Evolutionary conservation across 2,329 filamentous ascomycete species (phyloP).

Genomic region (Monilinia polystroma): DNA sequence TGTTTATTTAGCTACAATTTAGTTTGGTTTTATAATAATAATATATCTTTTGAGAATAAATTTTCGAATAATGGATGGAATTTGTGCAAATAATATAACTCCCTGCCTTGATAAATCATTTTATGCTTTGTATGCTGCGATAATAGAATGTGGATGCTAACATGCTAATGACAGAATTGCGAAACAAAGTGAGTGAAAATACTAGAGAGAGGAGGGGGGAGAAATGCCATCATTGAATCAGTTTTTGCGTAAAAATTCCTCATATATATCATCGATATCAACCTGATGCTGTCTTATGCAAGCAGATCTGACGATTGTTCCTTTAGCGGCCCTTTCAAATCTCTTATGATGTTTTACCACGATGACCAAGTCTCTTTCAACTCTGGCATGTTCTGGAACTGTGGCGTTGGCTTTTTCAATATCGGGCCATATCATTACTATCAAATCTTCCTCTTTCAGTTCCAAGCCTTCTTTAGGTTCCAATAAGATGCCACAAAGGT

Average conservation of each 20-base stretch:
- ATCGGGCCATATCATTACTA: slow-evolving; percentile 26
- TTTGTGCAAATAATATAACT: no score
- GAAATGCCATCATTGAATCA: no score
- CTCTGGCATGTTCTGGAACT: slow-evolving; percentile 29
- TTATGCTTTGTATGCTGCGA: no score
- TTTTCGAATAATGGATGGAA: no score
- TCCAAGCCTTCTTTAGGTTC: slow-evolving; percentile 24
- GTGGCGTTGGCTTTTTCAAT: slow-evolving; percentile 27
- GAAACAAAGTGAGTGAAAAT: neutral
- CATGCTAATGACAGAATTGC: neutral
- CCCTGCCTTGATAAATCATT: no score
- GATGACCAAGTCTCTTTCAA: slow-evolving; percentile 26
- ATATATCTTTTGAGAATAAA: no score
- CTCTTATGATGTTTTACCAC: slow-evolving; percentile 24
- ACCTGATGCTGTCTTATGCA: neutral
- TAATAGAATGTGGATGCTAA: neutral
- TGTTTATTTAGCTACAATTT: no score
- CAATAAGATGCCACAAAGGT: slow-evolving; percentile 27
- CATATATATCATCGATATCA: slow-evolving; percentile 38
- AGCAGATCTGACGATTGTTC: slow-evolving; percentile 22
- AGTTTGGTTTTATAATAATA: no score
- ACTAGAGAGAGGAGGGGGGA: neutral
- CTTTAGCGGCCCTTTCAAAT: slow-evolving; percentile 28
- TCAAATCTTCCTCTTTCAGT: slow-evolving; percentile 19
- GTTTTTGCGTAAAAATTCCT: neutral